Evolutionary conservation across 2,329 filamentous ascomycete genomes (phyloP).

Genomic region (Aschersonia sp.): DNA sequence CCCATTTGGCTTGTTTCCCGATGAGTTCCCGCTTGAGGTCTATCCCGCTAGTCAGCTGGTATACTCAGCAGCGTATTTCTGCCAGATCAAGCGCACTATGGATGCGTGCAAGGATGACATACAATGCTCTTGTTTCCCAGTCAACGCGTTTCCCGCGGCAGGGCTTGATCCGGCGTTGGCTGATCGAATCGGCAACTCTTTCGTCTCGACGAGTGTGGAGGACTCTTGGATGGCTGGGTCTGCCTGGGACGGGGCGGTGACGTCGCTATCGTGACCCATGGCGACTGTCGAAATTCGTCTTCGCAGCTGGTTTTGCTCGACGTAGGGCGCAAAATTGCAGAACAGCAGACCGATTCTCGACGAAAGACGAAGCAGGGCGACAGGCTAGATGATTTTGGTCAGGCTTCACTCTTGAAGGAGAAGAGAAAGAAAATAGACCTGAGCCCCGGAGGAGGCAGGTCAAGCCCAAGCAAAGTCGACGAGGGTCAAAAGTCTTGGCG

Average conservation of each 20-base stretch:
- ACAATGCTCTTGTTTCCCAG: slow-evolving; percentile 98
- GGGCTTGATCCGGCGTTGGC: slow-evolving; percentile 15
- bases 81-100: no score
- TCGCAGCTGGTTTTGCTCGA: no score
- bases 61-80: no score
- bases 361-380: background rate
- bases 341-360: background rate
- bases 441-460: no score
- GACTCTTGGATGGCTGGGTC: background rate
- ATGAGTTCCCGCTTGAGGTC: slow-evolving; percentile 95
- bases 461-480: background rate
- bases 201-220: slow-evolving; percentile 5
- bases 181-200: slow-evolving; percentile 15
- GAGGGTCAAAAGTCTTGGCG: background rate
- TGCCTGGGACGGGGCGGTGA: background rate
- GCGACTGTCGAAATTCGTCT: no score
- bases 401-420: no score
- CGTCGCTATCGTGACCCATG: slow-evolving; percentile 2
- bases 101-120: slow-evolving; percentile 15
- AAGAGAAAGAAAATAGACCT: no score
- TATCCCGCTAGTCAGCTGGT: slow-evolving; percentile 18
- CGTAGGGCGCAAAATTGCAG: no score
- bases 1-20: slow-evolving; percentile 73
- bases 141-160: slow-evolving; percentile 42
- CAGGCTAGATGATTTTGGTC: background rate